Evolutionary conservation across 352 stramenopile species (phyloP).

Genomic region (Blastocystis sp.): DNA sequence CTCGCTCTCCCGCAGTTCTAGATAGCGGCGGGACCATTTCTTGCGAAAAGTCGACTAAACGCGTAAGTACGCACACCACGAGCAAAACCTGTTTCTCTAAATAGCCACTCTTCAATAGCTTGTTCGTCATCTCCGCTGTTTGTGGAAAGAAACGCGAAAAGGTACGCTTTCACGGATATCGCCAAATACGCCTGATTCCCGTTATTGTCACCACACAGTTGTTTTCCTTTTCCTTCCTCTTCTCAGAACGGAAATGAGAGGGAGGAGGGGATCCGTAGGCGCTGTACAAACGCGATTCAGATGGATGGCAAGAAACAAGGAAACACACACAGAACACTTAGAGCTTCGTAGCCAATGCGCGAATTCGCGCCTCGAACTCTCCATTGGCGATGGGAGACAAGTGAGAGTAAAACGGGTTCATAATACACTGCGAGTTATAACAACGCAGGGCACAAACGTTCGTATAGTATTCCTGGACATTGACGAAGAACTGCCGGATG

Average conservation of each 20-base stretch:
- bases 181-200: neutral
- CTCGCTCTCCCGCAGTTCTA: conserved; percentile 54
- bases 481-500: conserved; percentile 31
- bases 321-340: neutral
- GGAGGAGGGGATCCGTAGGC: too few species aligned
- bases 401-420: conserved; percentile 64
- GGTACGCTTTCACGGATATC: neutral
- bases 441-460: neutral
- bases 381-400: conserved; percentile 23
- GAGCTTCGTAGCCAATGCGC: conserved; percentile 39
- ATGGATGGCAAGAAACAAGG: too few species aligned
- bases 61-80: neutral
- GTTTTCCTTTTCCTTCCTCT: too few species aligned
- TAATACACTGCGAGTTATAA: conserved; percentile 21
- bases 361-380: conserved; percentile 32
- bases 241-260: too few species aligned
- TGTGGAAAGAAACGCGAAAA: neutral
- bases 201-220: neutral
- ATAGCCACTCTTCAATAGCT: conserved; percentile 68
- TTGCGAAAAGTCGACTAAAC: conserved; percentile 63
- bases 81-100: conserved; percentile 65
- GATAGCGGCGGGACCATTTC: conserved; percentile 54
- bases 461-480: conserved; percentile 34
- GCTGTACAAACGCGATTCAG: too few species aligned
- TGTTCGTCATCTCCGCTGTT: conserved; percentile 46